Conservation (phyloP, 2,329 filamentous ascomycete species). For the Colletotrichum zoysiae region DNA sequence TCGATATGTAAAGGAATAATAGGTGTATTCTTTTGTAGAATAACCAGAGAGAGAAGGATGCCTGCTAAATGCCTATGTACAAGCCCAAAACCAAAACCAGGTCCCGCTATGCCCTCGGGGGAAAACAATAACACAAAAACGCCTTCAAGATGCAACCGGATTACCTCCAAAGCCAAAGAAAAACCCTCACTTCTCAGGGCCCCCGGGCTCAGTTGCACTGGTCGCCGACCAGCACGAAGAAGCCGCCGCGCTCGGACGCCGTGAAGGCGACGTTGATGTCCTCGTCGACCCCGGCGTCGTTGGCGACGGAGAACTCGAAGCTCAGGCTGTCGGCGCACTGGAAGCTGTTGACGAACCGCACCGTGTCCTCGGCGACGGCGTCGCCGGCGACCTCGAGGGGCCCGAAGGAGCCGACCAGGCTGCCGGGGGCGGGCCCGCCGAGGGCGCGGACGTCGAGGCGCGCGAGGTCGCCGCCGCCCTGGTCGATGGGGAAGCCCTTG, state of each 20-base stretch:
- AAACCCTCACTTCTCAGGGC: background rate
- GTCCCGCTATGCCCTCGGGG: background rate
- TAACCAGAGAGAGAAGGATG: conserved; percentile 2
- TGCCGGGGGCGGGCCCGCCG: conserved; percentile 14
- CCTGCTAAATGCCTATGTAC: background rate
- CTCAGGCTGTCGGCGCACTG: conserved; percentile 8
- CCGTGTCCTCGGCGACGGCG: conserved; percentile 12
- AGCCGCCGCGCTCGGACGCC: background rate
- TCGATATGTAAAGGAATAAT: background rate
- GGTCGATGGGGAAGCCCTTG: conserved; percentile 32
- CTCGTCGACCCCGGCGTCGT: conserved; percentile 7
- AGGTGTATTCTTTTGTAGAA: conserved; percentile 14
- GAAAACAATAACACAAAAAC: background rate
- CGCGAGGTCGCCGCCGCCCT: conserved; percentile 24
- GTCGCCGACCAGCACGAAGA: conserved; percentile 34
- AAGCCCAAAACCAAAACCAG: background rate
- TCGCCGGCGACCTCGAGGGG: conserved; percentile 24
- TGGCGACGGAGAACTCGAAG: conserved; percentile 29
- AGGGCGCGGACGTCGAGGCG: conserved; percentile 32
- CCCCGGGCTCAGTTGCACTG: conserved; percentile 17
- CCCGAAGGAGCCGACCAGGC: conserved; percentile 31
- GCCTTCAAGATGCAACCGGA: background rate
- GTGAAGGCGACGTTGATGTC: conserved; percentile 28
- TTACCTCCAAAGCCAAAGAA: background rate
- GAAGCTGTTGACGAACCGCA: conserved; percentile 36